Percentiles rank a stretch among this genome's conserved stretches.
Conservation (phyloP, 345 rosid genomes). For the Anacardium occidentale region DNA sequence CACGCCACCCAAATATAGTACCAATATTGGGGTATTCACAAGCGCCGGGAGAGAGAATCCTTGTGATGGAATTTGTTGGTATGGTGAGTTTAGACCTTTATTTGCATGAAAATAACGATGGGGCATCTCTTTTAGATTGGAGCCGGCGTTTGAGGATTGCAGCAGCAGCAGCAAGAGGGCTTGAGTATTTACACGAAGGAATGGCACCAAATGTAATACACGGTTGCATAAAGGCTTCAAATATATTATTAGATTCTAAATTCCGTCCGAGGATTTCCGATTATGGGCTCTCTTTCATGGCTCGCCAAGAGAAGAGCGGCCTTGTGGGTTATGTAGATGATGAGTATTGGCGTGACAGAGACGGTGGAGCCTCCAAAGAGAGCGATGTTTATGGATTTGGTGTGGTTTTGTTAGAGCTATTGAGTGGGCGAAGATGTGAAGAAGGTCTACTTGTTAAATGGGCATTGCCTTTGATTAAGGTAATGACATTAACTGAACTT, state of each 20-base stretch:
- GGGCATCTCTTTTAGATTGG: conserved; percentile 61
- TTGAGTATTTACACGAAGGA: conserved; percentile 61
- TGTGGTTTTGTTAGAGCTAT: conserved; percentile 69
- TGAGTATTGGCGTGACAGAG: conserved; percentile 42
- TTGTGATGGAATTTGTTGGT: conserved; percentile 55
- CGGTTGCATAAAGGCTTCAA: conserved; percentile 69
- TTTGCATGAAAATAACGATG: conserved; percentile 50
- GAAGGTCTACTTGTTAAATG: conserved; percentile 66
- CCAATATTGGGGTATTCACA: conserved; percentile 66
- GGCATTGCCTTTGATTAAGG: conserved; percentile 80
- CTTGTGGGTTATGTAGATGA: conserved; percentile 56
- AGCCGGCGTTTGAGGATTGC: conserved; percentile 53
- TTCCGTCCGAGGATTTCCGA: conserved; percentile 53
- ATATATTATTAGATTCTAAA: conserved; percentile 50
- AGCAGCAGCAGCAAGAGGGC: conserved; percentile 69
- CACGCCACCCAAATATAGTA: conserved; percentile 64
- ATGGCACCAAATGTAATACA: conserved; percentile 55
- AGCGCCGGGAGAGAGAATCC: conserved; percentile 85
- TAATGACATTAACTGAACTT: conserved; percentile 49
- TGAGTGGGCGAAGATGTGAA: conserved; percentile 72
- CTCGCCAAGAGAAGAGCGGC: conserved; percentile 51
- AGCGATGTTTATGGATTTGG: conserved; percentile 83
- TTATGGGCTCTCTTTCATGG: conserved; percentile 68
- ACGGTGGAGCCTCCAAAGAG: conserved; percentile 52
- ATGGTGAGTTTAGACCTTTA: conserved; percentile 46